Evolutionary conservation across 1,139 yeast species (phyloP), one percentile per base, ranked within the genome.

Genomic region (Pichia sp.): DNA sequence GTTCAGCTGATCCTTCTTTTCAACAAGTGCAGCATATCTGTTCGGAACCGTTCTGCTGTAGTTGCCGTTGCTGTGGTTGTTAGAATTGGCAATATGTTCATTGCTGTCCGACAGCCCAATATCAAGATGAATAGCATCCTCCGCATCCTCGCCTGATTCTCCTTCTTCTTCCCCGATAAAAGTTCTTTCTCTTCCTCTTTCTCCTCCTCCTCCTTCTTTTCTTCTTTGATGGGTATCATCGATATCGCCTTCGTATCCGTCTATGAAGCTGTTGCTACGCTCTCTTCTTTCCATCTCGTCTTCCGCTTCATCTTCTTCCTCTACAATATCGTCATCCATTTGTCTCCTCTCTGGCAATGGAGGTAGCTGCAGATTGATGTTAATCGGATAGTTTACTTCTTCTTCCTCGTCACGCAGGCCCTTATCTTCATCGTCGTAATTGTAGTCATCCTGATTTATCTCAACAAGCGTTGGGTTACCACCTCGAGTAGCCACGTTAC

Each of bases 401-500:
- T 26, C 45, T n/a, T 34, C 44, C 11, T 36, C 32, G 15, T 34
- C 19, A 34, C 16, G 13, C n/a, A 34, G n/a, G n/a, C 32, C 30
- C 8, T 23, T 10, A n/a, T 47, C 52, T 31, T 44, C 49, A 3
- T 70, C 73, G 30, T 76, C 80, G 61, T 75, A 82, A 44, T 78
- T 78, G 62, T 78, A 82, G 38, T 74, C 78, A 55, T 79, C 79
- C 56, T 77, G 73, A 46, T 75, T 79, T 15, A 84, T 81, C 53
- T 80, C 78, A 31, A 87, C 85, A 59, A 86, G 72, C 58, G 79
- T 74, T 0, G 93, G 90, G 62, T 57, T 55, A 0, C 79, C 85
- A 1, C 86, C 92, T 61, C 82, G 79, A 54, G 85, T 82, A 4
- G 92, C 92, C 48, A 85, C 81, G 47, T 68, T 70, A 16, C 66